A percentile compares a stretch with the other conserved stretches of the same genome.
Evolutionary conservation across 2,329 filamentous ascomycete genomes (phyloP).

Genomic region (Ascochyta clinopodiicola): DNA sequence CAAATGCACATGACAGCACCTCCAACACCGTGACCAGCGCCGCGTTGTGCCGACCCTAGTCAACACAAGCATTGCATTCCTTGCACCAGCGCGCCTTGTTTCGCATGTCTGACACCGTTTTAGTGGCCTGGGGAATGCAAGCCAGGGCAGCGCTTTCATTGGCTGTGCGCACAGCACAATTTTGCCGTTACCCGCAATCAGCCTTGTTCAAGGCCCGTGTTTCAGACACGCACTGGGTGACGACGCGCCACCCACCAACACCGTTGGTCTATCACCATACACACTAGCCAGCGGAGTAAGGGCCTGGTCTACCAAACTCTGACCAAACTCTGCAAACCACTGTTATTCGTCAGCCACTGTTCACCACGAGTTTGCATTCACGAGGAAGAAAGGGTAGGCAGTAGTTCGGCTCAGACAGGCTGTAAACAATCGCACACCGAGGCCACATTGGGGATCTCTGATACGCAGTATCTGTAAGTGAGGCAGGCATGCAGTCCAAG

Average conservation of each 20-base stretch:
- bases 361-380: neutral
- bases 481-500: slow-evolving; percentile 1
- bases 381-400: neutral
- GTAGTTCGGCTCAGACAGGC: slow-evolving; percentile 1
- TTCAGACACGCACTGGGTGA: slow-evolving; percentile 10
- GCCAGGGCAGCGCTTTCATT: slow-evolving; percentile 4
- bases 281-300: neutral
- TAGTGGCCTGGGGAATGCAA: slow-evolving; percentile 12
- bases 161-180: neutral
- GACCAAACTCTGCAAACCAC: neutral
- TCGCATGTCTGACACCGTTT: slow-evolving; percentile 11
- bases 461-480: slow-evolving; percentile 30
- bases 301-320: slow-evolving; percentile 1
- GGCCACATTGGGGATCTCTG: slow-evolving; percentile 27
- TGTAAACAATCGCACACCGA: slow-evolving; percentile 14
- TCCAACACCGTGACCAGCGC: slow-evolving; percentile 9
- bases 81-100: slow-evolving; percentile 5
- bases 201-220: slow-evolving; percentile 5
- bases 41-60: slow-evolving; percentile 2
- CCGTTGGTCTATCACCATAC: neutral
- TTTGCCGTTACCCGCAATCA: slow-evolving; percentile 13
- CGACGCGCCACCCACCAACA: slow-evolving; percentile 8
- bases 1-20: neutral
- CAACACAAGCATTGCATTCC: slow-evolving; percentile 4
- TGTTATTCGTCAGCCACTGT: slow-evolving; percentile 1